Percentiles rank a stretch among this genome's conserved stretches.
These are phyloP conservation scores for Penicillium canescens DNA, from an alignment of 495 filamentous ascomycete genomes.

Conservation along the genomic window DNA sequence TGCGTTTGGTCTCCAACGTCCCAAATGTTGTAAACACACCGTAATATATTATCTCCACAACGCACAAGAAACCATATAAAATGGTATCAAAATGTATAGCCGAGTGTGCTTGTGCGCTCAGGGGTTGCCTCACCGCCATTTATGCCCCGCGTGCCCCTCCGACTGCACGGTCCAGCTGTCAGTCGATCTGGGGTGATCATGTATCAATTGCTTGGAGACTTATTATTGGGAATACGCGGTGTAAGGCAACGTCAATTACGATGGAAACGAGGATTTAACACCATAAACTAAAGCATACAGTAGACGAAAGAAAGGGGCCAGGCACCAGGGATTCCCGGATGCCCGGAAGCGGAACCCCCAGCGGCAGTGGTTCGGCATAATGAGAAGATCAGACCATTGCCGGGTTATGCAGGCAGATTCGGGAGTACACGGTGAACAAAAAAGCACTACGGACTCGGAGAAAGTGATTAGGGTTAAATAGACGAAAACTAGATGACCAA, in stretches of 20 bases:
- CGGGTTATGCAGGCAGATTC: not conserved
- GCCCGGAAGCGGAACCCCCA: constrained; percentile 5
- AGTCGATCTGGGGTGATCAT: not conserved
- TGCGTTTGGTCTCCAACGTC: too few relatives aligned
- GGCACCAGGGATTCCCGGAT: constrained; percentile 1
- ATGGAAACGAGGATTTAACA: not conserved
- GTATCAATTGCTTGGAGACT: not conserved
- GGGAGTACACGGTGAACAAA: constrained; percentile 1
- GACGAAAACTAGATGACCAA: not conserved
- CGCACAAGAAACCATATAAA: too few relatives aligned
- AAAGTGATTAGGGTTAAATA: not conserved
- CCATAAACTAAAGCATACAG: too few relatives aligned
- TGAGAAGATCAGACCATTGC: not conserved
- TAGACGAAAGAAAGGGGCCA: not conserved
- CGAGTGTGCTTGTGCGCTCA: too few relatives aligned
- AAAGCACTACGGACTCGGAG: not conserved
- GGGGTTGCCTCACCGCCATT: constrained; percentile 1
- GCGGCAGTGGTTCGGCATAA: constrained; percentile 1
- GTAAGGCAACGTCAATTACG: not conserved
- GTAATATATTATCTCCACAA: too few relatives aligned
- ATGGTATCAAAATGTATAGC: too few relatives aligned
- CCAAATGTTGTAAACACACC: too few relatives aligned
- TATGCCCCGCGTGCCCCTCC: constrained; percentile 5
- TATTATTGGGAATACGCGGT: not conserved
- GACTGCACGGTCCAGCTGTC: constrained; percentile 2